Conservation (phyloP, 2,329 filamentous ascomycete genomes). For the Conoideocrella luteorostrata region DNA sequence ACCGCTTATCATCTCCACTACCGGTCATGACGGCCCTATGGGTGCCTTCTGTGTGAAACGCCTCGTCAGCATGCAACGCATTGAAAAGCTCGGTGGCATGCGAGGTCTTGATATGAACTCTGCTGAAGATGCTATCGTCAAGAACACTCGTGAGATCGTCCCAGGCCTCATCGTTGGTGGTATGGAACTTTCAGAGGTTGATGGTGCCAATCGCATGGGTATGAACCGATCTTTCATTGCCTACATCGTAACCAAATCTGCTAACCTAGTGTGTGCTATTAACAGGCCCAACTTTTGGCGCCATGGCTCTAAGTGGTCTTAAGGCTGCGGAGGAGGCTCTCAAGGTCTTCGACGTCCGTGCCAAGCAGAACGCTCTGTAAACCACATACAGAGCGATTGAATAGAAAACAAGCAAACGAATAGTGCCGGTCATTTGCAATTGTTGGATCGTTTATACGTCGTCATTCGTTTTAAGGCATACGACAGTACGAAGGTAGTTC, state of each 20-base stretch:
- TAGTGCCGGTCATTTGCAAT: too few relatives aligned
- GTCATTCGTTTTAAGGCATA: too few relatives aligned
- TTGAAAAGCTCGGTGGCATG: constrained; percentile 86
- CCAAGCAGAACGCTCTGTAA: constrained; percentile 64
- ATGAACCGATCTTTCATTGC: constrained; percentile 11
- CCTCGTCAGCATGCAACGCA: constrained; percentile 77
- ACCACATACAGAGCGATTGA: neutral
- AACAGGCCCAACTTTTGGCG: constrained; percentile 68
- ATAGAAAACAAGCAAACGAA: neutral
- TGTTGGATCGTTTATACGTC: too few relatives aligned
- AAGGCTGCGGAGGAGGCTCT: constrained; percentile 88
- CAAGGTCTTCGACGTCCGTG: constrained; percentile 68
- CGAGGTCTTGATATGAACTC: constrained; percentile 86
- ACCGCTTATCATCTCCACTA: constrained; percentile 85
- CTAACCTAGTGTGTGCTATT: neutral
- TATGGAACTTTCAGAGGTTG: constrained; percentile 88
- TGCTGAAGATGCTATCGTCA: constrained; percentile 90
- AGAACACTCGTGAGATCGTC: constrained; percentile 80
- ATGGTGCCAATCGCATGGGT: constrained; percentile 88
- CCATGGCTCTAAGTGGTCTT: constrained; percentile 81
- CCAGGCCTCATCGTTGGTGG: constrained; percentile 88
- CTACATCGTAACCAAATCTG: neutral
- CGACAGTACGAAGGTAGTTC: too few relatives aligned
- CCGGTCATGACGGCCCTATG: constrained; percentile 85
- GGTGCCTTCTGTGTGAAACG: constrained; percentile 89